Base-by-base conservation (phyloP, 2,329 filamentous ascomycete genomes). In the Coleophoma cylindrospora region DNA sequence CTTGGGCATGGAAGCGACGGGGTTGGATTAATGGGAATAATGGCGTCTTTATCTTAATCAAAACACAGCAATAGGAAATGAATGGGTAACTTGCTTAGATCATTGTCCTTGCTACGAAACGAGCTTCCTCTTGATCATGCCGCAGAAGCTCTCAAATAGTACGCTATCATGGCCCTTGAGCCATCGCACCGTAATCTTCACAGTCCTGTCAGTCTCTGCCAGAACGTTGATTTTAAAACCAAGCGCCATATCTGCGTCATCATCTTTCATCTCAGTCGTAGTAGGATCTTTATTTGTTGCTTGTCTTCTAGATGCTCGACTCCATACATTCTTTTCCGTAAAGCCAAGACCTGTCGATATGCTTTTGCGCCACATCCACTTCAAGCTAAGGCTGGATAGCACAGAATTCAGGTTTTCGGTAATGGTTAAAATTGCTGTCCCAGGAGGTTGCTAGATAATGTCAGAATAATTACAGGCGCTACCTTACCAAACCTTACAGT, bases 131-230 rank as follows among this genome's bases (percentile, higher is more conserved):
- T 83, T 87, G 41, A 95, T 56, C 72, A 91, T 90, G 0, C 89
- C 91, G 53, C 84, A 86, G 55, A 99, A 90, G 64, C 91, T 96
- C 69, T 95, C 88, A 67, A 92, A 96, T 0, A 94, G 63, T 1
- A 84, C 75, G 15, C 79, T 73, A 57, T 95, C 87, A 6, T 75
- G 73, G 0, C 94, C 92, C 59, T 89, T 83, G 1, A 89, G 63
- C 91, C 89, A 95, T 33, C 87, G 75, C 48, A 87, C 72, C 4
- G 68, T 58, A 4, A 86, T 69, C 2, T 64, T 67, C 0, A 84
- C 70, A 15, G 70, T 66, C 3, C 73, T 65, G 14, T 67, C 63
- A 36, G 66, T 62, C 14, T 58, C 53, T n/a, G 65, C 57, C 27
- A 68, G 64, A 19, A 84, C 61, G n/a, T 68, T 65, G 9, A 87